Evolutionary conservation across 108 stramenopile genomes (phyloP), one percentile per base, ranked within the genome.

Genomic region (Parmales sp.): DNA sequence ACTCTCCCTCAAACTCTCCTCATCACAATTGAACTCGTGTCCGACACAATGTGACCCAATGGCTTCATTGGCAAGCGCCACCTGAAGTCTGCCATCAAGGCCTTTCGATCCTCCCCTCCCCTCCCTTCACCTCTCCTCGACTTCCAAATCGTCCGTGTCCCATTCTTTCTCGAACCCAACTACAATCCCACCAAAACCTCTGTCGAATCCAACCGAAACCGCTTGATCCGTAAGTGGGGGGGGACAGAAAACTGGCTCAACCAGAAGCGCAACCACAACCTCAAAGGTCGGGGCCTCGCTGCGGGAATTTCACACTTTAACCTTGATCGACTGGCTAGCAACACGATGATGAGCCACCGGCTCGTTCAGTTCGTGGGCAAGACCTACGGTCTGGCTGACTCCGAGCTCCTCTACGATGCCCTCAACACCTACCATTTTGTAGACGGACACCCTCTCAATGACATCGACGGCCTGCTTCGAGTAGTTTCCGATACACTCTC

Each of bases 251-350:
- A 86, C 37, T 91, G 90, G 90, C 76, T 86, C 63, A 65, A 67
- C 36, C 90, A 91, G 65, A 91, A 89, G 49, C 49, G 41, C 22
- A 60, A 66, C 6, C 90, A 91, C 71, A 78, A 91, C 71, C 67
- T 91, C 19, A 89, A 89, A 70, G 88, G 86, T 13, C 71, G 90
- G 63, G 90, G 90, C 38, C 0, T 69, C 36, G 83, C 78, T 38
- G 90, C 86, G 0, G 90, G 90, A 0, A 91, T 91, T 26, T 80
- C 83, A n/a, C 80, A 85, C 67, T 91, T 91, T 67, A 91, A 91
- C 79, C 64, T 88, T 65, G 86, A 89, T 70, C 65, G 90, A 65
- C 73, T 89, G 44, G 82, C 90, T 25, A 79, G 85, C 37, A 91
- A 89, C 67, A 84, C 85, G 1, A 91, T 89, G 88, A 86, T 86